phyloP scores from a whole-genome alignment of 2,329 filamentous ascomycete genomes.

The Fulvia fulva region DNA sequence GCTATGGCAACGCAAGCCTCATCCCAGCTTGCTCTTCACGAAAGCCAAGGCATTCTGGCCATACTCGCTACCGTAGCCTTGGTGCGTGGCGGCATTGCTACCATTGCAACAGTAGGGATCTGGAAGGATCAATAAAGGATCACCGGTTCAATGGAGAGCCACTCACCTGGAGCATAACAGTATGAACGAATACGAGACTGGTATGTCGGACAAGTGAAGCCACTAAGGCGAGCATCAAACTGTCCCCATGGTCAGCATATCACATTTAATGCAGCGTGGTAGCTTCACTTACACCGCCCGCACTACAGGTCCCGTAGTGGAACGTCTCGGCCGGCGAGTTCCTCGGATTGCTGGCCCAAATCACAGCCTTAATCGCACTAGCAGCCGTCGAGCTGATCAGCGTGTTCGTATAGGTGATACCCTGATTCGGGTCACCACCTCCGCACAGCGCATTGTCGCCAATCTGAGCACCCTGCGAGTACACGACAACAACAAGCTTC shows the following conservation, averaged over 20 bases:
- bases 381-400: no score
- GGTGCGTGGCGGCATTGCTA: conserved; percentile 56
- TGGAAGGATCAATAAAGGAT: neutral
- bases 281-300: conserved; percentile 51
- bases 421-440: no score
- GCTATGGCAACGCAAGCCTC: neutral
- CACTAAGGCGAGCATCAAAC: conserved; percentile 58
- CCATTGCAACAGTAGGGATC: conserved; percentile 60
- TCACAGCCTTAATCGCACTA: conserved; percentile 29
- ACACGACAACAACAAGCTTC: conserved; percentile 19
- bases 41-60: conserved; percentile 57
- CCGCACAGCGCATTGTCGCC: no score
- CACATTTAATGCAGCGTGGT: neutral
- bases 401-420: no score
- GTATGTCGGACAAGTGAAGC: conserved; percentile 54
- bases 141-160: no score
- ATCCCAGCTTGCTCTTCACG: conserved; percentile 50
- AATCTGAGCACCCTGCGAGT: no score
- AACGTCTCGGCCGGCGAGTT: conserved; percentile 54
- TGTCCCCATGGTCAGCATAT: conserved; percentile 32
- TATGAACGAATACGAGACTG: conserved; percentile 59
- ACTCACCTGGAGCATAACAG: conserved; percentile 54
- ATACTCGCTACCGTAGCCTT: conserved; percentile 60
- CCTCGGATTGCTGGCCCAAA: conserved; percentile 46
- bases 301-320: conserved; percentile 58